Evolutionary conservation across 2,329 filamentous ascomycete species (phyloP), one percentile per base, ranked within the genome.

Genomic region (Knoxdaviesia capensis): DNA sequence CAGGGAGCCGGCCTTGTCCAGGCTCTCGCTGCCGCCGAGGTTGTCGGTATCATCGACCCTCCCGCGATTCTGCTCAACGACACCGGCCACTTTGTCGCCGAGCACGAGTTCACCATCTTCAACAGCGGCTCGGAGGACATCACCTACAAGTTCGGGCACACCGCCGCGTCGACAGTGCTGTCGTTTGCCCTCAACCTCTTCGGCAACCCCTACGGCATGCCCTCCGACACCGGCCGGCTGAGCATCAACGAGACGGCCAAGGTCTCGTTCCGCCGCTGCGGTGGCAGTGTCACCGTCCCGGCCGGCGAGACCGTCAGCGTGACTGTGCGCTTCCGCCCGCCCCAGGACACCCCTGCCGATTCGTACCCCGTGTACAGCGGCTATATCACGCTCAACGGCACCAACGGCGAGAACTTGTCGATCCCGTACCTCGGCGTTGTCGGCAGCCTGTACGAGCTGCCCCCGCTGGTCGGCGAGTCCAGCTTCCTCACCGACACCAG

Each of bases 1-100:
- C 65, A 71, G 48, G 64, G 63, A 36, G 57, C 53, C 37, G 63
- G 63, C 5, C 51, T 65, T 6, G 49, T 66, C 7, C 57, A 66
- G 39, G 61, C 60, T 7, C 61, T 54, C 44, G 56, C 62, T 40
- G 59, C 60, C 1, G 55, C 62, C 5, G 53, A 61, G 38, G 51
- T 56, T 9, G 59, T 51, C 1, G 60, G 57, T 1, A 42, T 58
- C 20, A 51, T 66, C 9, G 55, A 54, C 39, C 53, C 57, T 0
- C 53, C 54, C 6, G 60, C 55, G 44, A 52, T 68, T 36, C 53
- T 56, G 20, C 59, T 66, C 50, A 66, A 67, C 45, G 63, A 66
- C 46, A 65, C 59, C 6, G 55, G 57, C 39, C 48, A 64, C 50
- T 58, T 64, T 41, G 49, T 51, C 8, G 44, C 48, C 9, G 50